Percentiles rank a stretch among this genome's conserved stretches.
Evolutionary conservation across 2,329 filamentous ascomycete species (phyloP).

Genomic region (Myriosclerotinia scirpicola): DNA sequence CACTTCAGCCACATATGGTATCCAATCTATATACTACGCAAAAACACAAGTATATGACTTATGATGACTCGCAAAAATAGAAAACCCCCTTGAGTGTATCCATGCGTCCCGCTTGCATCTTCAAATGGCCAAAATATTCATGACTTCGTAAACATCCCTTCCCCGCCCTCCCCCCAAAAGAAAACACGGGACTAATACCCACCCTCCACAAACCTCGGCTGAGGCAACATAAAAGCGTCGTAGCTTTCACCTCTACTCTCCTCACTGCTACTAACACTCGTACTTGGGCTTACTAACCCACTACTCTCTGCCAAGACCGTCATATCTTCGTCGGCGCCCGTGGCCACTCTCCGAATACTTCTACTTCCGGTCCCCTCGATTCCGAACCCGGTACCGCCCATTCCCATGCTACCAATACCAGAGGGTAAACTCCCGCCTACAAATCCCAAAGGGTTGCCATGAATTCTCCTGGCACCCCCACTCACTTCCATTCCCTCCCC

Average conservation of each 20-base stretch:
- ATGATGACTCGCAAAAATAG: slow-evolving; percentile 1
- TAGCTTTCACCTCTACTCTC: slow-evolving; percentile 29
- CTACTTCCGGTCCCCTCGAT: slow-evolving; percentile 16
- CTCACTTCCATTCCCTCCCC: slow-evolving; percentile 26
- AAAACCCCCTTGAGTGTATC: not conserved
- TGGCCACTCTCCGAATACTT: slow-evolving; percentile 24
- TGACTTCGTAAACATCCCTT: slow-evolving; percentile 12
- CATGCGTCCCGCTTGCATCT: not conserved
- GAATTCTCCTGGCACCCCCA: slow-evolving; percentile 4
- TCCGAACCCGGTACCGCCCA: slow-evolving; percentile 13
- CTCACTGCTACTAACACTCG: slow-evolving; percentile 38
- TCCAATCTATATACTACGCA: slow-evolving; percentile 7
- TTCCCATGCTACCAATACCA: slow-evolving; percentile 8
- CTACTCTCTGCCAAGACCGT: slow-evolving; percentile 33
- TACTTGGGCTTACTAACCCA: slow-evolving; percentile 40
- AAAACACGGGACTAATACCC: slow-evolving; percentile 5
- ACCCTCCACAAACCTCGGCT: slow-evolving; percentile 16
- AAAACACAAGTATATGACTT: not conserved
- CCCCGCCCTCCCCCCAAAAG: not conserved
- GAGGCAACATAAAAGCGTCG: slow-evolving; percentile 23
- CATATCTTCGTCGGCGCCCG: slow-evolving; percentile 33
- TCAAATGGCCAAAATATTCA: slow-evolving; percentile 11
- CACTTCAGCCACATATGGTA: not conserved
- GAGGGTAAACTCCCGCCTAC: slow-evolving; percentile 8
- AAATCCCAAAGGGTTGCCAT: slow-evolving; percentile 14